Base-by-base conservation (phyloP, 148 eudicot species). In the Mesembryanthemum crystallinum region DNA sequence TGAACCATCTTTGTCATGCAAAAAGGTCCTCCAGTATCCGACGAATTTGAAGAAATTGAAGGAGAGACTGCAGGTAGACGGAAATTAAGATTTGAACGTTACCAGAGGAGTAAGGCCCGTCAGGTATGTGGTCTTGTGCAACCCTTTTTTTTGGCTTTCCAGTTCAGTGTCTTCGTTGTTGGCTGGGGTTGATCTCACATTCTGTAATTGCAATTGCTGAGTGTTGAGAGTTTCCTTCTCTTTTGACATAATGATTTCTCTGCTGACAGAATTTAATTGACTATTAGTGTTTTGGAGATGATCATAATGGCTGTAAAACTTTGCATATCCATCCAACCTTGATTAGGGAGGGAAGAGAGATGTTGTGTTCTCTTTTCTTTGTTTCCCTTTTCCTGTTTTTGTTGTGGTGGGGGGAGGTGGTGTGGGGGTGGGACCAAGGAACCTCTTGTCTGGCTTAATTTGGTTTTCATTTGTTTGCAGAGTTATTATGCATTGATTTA, bases 1-100 rank as follows among this genome's bases (percentile, higher is more conserved):
- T 17, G 43, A 47, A 64, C 33, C 14, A 25, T 33, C 51, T 39
- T 62, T 21, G 75, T 75, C 25, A 83, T 83, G 25, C 18, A 1
- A n/a, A 58, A 83, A 85, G 81, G 39, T 86, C 64, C 85, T 59
- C 72, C 86, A 71, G 67, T 85, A 66, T 83, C 89, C 68, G 89
- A 67, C 77, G 88, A 64, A 73, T 91, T 94, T 78, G 82, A 84
- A 81, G 97, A 91, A 85, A 69, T 82, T 47, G 84, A 94, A 66
- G 98, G 97, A 58, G 98, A 94, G 86, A 87, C 85, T 81, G 89
- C 85, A 74, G 94, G 89, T 52, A 84, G 98, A 78, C 78, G 97
- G 82, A 84, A 39, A 77, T 80, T 85, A 57, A 88, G 97, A 83
- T 84, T 76, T 18, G 88, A 84, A 33, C 84, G 85, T 63, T 81